Evolutionary conservation across 805 yeast species (phyloP).

Genomic region (Nakazawaea laoshanensis): DNA sequence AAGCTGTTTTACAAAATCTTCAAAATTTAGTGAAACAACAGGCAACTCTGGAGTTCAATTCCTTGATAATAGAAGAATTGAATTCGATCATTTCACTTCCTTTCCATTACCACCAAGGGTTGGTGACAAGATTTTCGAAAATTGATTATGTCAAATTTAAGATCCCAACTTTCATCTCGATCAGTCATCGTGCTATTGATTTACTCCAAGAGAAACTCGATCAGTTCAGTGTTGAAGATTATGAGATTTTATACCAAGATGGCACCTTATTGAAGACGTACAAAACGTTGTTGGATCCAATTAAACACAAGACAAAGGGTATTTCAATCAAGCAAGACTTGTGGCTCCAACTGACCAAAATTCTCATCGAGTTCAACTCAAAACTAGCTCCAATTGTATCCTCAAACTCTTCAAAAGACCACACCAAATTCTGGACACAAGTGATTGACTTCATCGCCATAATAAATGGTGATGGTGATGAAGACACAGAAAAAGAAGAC

Average conservation of each 20-base stretch:
- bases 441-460: constrained; percentile 31
- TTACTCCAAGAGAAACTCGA: constrained; percentile 27
- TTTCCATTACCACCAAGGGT: constrained; percentile 49
- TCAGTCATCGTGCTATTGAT: constrained; percentile 39
- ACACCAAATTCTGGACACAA: constrained; percentile 26
- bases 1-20: constrained; percentile 44
- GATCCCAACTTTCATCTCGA: constrained; percentile 57
- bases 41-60: constrained; percentile 23
- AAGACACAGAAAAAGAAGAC: constrained; percentile 27
- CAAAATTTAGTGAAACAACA: constrained; percentile 16
- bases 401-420: constrained; percentile 13
- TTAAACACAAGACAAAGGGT: constrained; percentile 33
- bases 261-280: constrained; percentile 36
- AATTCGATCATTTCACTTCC: constrained; percentile 49
- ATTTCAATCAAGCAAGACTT: constrained; percentile 25
- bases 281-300: constrained; percentile 43
- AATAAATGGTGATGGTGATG: constrained; percentile 26
- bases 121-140: constrained; percentile 42
- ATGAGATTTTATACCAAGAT: no score
- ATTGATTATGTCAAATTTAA: constrained; percentile 23
- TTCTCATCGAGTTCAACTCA: constrained; percentile 27
- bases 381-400: constrained; percentile 25
- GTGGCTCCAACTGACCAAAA: constrained; percentile 45
- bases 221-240: constrained; percentile 29
- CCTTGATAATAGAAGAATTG: constrained; percentile 43